Evolutionary conservation across 441 rosid genomes (phyloP), one percentile per base, ranked within the genome.

Genomic region (Hura crepitans): DNA sequence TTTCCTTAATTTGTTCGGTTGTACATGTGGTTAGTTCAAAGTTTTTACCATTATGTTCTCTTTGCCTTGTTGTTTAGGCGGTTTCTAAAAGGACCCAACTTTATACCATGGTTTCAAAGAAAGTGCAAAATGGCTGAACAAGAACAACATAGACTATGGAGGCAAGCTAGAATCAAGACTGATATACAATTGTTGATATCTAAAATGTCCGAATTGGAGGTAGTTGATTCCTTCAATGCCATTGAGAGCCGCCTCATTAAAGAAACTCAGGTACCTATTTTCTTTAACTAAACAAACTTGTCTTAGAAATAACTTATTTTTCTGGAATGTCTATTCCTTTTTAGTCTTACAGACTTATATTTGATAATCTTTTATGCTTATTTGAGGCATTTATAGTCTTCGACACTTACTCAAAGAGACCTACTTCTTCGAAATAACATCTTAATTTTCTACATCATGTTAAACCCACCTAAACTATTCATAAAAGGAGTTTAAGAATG

Each of bases 101-200:
- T 95, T 81, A 71, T 82, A 82, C 93, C 99, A 22, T 95, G 99
- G 99, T 95, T 95, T 76, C 92, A 82, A 74, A 84, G 98, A 81
- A 81, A 95, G 72, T 91, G 89, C 55, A 79, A 84, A 22, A 86
- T 86, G 70, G 93, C 93, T 0, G 88, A 92, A 85, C 94, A 87
- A 76, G 96, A 95, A 74, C 99, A 95, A 65, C 85, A 84, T 75
- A 89, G 88, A 68, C 76, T 90, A 68, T 95, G 98, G 98, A 88
- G 84, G 85, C 81, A 84, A 74, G 96, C 97, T 53, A 95, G 98
- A 79, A 79, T 84, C 89, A 89, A 82, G 77, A 77, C 91, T 59
- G 89, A 89, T 72, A 85, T 90, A 82, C 81, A 80, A 49, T 82
- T 73, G 46, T 84, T 92, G 65, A 82, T 89, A 42, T 83, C 82